A percentile compares a stretch with the other conserved stretches of the same genome.
These are phyloP conservation scores for Xylogone sp. DNA, from an alignment of 2,329 filamentous ascomycete species.

Conservation along the genomic window DNA sequence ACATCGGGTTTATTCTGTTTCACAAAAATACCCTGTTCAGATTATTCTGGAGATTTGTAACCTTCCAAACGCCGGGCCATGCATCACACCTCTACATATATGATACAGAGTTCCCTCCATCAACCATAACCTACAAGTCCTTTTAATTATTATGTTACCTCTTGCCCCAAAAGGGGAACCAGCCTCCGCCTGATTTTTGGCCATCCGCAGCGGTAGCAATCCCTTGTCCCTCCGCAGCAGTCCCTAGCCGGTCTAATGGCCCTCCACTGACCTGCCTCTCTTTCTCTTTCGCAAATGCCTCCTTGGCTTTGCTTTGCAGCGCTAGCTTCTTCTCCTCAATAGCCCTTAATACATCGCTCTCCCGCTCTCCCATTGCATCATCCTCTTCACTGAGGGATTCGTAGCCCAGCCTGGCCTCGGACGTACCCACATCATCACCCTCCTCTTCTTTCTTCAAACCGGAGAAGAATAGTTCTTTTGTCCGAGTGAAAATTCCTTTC, in stretches of 20 bases:
- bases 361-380: slow-evolving; percentile 14
- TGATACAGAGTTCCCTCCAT: not conserved
- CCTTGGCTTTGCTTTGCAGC: slow-evolving; percentile 19
- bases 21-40: not conserved
- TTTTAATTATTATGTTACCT: not conserved
- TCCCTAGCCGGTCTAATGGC: slow-evolving; percentile 24
- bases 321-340: slow-evolving; percentile 24
- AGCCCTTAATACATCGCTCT: slow-evolving; percentile 21
- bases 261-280: slow-evolving; percentile 24
- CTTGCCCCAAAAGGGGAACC: not conserved
- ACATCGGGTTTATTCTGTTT: not conserved
- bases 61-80: not conserved
- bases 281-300: slow-evolving; percentile 25
- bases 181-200: not conserved
- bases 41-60: not conserved
- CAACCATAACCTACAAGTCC: not conserved
- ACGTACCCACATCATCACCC: slow-evolving; percentile 18
- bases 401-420: slow-evolving; percentile 17
- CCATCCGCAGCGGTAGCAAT: not conserved
- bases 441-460: slow-evolving; percentile 29
- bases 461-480: slow-evolving; percentile 27
- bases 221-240: slow-evolving; percentile 4
- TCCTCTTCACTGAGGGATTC: slow-evolving; percentile 21
- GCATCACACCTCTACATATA: not conserved
- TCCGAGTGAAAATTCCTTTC: slow-evolving; percentile 19